Conservation (phyloP, 139 green algal genomes). For the Nannochloris sp. region DNA sequence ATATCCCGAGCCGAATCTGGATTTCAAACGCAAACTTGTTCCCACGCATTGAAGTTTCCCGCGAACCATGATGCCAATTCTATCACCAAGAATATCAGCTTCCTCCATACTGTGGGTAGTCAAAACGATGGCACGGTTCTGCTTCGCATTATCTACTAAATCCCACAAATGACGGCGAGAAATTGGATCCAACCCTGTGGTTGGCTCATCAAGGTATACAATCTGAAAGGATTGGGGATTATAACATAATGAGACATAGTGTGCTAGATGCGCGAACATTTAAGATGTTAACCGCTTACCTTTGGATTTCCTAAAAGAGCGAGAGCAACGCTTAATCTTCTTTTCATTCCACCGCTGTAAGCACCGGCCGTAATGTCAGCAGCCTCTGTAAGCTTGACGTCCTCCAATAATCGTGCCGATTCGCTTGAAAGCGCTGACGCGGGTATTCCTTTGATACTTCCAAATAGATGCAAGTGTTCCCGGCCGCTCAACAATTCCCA, state of each 20-base stretch:
- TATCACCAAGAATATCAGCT: slow-evolving; percentile 83
- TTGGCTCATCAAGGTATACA: slow-evolving; percentile 88
- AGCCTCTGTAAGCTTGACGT: slow-evolving; percentile 22
- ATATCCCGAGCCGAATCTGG: slow-evolving; percentile 76
- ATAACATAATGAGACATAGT: background rate
- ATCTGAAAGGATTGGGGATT: slow-evolving; percentile 29
- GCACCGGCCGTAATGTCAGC: slow-evolving; percentile 23
- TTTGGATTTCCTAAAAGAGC: slow-evolving; percentile 60
- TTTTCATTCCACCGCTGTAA: slow-evolving; percentile 80
- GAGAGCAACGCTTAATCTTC: slow-evolving; percentile 75
- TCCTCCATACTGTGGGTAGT: slow-evolving; percentile 90
- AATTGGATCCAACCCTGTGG: slow-evolving; percentile 53
- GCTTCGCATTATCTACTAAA: slow-evolving; percentile 63
- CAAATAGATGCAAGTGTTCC: slow-evolving; percentile 93
- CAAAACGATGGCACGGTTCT: slow-evolving; percentile 68
- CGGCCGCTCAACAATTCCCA: slow-evolving; percentile 79
- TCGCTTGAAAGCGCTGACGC: background rate
- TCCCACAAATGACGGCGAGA: slow-evolving; percentile 68
- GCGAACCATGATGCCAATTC: slow-evolving; percentile 88
- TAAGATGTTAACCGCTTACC: background rate
- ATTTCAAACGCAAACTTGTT: slow-evolving; percentile 80
- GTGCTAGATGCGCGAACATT: no score
- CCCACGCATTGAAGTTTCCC: slow-evolving; percentile 81
- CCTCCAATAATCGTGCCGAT: slow-evolving; percentile 18
- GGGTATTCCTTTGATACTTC: slow-evolving; percentile 60